phyloP scores from a whole-genome alignment of 331 rosid species.

The Quercus phellos region DNA sequence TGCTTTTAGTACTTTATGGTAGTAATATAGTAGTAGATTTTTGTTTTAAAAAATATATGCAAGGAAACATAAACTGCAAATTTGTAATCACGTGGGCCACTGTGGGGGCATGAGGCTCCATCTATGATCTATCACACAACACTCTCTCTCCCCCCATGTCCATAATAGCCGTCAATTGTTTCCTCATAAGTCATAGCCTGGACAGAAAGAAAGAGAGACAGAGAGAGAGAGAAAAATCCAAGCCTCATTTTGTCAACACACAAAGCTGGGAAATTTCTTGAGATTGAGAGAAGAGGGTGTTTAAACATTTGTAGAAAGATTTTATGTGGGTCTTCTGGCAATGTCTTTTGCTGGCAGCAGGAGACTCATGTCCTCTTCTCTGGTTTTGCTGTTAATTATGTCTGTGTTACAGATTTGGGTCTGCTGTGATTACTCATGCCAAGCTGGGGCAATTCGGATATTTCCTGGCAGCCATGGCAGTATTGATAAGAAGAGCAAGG shows the following conservation, averaged over 20 bases:
- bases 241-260: background rate
- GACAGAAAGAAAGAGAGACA: background rate
- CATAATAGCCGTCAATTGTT: conserved; percentile 27
- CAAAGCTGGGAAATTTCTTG: background rate
- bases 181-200: background rate
- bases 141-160: background rate
- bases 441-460: conserved; percentile 49
- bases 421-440: conserved; percentile 32
- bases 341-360: conserved; percentile 50
- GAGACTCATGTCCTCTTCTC: conserved; percentile 30
- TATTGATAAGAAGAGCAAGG: conserved; percentile 18
- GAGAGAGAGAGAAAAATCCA: conserved; percentile 11
- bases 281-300: background rate
- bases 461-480: conserved; percentile 26
- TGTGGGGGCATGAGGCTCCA: conserved; percentile 35
- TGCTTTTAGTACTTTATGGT: background rate
- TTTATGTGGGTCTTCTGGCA: conserved; percentile 41
- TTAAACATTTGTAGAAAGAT: conserved; percentile 7
- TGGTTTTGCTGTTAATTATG: conserved; percentile 32
- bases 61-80: background rate
- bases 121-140: background rate
- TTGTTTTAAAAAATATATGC: too few species aligned
- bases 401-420: conserved; percentile 39
- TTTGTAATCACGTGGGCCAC: conserved; percentile 53
- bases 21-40: too few species aligned